phyloP scores from a whole-genome alignment of 2,329 filamentous ascomycete species.

The Ophiostoma pallidulum region DNA sequence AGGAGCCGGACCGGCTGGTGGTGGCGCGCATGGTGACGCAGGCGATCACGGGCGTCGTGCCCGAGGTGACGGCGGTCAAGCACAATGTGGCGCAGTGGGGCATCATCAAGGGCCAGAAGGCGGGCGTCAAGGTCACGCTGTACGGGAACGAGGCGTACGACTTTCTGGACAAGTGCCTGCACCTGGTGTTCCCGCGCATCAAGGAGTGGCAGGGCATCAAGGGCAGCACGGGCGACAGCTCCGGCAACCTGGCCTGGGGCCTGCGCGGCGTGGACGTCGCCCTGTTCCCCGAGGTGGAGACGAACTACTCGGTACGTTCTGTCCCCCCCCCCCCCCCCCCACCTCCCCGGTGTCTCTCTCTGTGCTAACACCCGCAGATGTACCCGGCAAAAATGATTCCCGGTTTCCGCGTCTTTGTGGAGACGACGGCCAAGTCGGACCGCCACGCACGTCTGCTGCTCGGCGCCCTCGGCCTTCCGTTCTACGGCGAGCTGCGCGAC shows the following conservation, averaged over 20 bases:
- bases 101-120: slow-evolving; percentile 58
- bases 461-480: slow-evolving; percentile 65
- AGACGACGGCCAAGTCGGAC: slow-evolving; percentile 78
- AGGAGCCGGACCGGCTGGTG: slow-evolving; percentile 66
- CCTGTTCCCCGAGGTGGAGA: slow-evolving; percentile 86
- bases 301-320: slow-evolving; percentile 79
- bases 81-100: slow-evolving; percentile 66
- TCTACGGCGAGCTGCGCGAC: slow-evolving; percentile 47
- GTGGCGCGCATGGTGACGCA: slow-evolving; percentile 78
- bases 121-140: slow-evolving; percentile 69
- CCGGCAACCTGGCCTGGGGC: slow-evolving; percentile 80
- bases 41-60: slow-evolving; percentile 71
- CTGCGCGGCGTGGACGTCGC: slow-evolving; percentile 65
- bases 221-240: slow-evolving; percentile 67
- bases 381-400: slow-evolving; percentile 66
- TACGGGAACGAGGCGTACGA: slow-evolving; percentile 75
- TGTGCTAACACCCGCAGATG: slow-evolving; percentile 33
- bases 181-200: slow-evolving; percentile 85
- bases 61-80: slow-evolving; percentile 59
- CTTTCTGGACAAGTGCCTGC: slow-evolving; percentile 82
- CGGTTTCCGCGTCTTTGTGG: slow-evolving; percentile 71
- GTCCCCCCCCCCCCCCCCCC: slow-evolving; percentile 2
- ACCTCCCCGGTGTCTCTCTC: background rate
- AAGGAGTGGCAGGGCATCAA: slow-evolving; percentile 81
- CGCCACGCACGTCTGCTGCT: slow-evolving; percentile 73